Conservation (phyloP, 352 stramenopile species). For the Phytophthora brassicae region DNA sequence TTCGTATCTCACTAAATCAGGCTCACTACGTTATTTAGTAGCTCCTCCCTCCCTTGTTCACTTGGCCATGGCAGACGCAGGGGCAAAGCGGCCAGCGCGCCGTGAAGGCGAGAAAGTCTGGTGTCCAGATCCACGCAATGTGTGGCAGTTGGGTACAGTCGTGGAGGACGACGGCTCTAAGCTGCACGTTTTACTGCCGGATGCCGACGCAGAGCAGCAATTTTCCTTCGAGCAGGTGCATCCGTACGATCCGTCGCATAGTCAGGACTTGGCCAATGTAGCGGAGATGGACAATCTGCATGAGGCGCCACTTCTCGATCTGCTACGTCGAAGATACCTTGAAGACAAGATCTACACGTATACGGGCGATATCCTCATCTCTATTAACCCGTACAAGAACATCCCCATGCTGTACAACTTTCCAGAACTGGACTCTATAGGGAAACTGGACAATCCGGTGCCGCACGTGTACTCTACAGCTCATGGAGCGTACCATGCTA, state of each 20-base stretch:
- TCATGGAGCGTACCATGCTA: slow-evolving; percentile 80
- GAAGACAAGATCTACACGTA: slow-evolving; percentile 96
- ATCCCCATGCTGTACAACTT: slow-evolving; percentile 92
- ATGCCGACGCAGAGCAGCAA: slow-evolving; percentile 79
- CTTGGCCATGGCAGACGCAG: slow-evolving; percentile 29
- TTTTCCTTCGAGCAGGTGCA: slow-evolving; percentile 85
- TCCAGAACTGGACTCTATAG: slow-evolving; percentile 84
- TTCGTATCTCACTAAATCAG: slow-evolving; percentile 31
- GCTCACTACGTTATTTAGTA: neutral
- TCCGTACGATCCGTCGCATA: slow-evolving; percentile 90
- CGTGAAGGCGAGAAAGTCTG: slow-evolving; percentile 89
- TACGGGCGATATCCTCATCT: slow-evolving; percentile 95
- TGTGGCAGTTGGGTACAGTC: slow-evolving; percentile 86
- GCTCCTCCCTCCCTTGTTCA: slow-evolving; percentile 2
- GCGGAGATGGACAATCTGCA: slow-evolving; percentile 95
- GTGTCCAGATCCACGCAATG: slow-evolving; percentile 82
- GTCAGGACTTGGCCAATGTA: slow-evolving; percentile 87
- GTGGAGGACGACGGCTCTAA: slow-evolving; percentile 86
- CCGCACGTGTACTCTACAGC: slow-evolving; percentile 87
- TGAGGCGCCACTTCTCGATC: slow-evolving; percentile 88
- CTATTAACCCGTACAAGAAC: slow-evolving; percentile 97
- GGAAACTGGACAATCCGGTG: slow-evolving; percentile 83
- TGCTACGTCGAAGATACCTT: slow-evolving; percentile 86
- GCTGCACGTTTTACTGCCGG: slow-evolving; percentile 80
- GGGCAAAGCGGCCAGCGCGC: slow-evolving; percentile 48